A percentile compares a stretch with the other conserved stretches of the same genome.
Evolutionary conservation across 1,139 yeast species (phyloP).

Genomic region (Yamadazyma friedrichii): DNA sequence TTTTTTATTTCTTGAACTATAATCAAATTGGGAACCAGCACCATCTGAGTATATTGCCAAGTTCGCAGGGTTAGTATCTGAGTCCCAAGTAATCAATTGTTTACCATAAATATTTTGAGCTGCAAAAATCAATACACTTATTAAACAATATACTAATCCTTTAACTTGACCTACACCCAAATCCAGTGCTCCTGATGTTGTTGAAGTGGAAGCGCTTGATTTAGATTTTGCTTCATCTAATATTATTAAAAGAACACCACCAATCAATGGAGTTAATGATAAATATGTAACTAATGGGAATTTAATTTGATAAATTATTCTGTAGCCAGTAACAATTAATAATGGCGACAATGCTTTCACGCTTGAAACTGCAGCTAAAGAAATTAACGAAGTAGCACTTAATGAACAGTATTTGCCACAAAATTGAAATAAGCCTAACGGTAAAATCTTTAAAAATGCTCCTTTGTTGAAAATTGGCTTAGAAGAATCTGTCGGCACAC

Average conservation of each 20-base stretch:
- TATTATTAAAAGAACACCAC: conserved; percentile 38
- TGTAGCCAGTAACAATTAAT: conserved; percentile 35
- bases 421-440: conserved; percentile 41
- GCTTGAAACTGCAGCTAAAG: conserved; percentile 41
- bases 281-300: conserved; percentile 36
- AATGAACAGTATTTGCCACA: conserved; percentile 37
- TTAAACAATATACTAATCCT: conserved; percentile 30
- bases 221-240: conserved; percentile 22
- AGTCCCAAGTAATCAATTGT: conserved; percentile 37
- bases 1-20: conserved; percentile 4
- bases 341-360: conserved; percentile 42
- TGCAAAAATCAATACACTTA: conserved; percentile 37
- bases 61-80: conserved; percentile 23
- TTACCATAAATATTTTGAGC: conserved; percentile 45
- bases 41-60: conserved; percentile 27
- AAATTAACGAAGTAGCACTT: conserved; percentile 38
- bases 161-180: conserved; percentile 23
- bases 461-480: conserved; percentile 22
- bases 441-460: conserved; percentile 31
- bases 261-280: conserved; percentile 36
- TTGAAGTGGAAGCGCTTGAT: not conserved
- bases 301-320: conserved; percentile 30
- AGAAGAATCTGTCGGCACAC: conserved; percentile 24
- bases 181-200: conserved; percentile 5
- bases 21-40: conserved; percentile 9